Evolutionary conservation across 768 basidiomycete genomes (phyloP).

Genomic region (Chlorophyllum brunneum): DNA sequence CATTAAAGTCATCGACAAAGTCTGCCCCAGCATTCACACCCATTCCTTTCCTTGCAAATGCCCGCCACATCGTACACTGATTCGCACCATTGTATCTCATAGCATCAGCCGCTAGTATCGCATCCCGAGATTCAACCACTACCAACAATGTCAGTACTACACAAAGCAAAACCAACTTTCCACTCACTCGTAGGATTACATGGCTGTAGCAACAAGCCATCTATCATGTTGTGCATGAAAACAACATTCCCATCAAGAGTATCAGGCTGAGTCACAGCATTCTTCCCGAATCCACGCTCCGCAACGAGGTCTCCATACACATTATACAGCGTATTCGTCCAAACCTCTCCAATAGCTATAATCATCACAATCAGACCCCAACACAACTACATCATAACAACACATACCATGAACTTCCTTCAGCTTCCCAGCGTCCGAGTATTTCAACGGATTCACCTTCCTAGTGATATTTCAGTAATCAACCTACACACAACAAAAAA

Average conservation of each 20-base stretch:
- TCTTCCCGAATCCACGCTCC: slow-evolving; percentile 31
- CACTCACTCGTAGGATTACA: slow-evolving; percentile 47
- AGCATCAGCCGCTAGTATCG: slow-evolving; percentile 2
- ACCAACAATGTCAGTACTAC: background rate
- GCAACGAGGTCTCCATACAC: slow-evolving; percentile 38
- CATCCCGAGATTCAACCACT: slow-evolving; percentile 10
- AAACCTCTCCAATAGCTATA: slow-evolving; percentile 57
- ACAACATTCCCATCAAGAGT: slow-evolving; percentile 45
- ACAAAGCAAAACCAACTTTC: background rate
- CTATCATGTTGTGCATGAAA: slow-evolving; percentile 48
- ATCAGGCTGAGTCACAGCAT: slow-evolving; percentile 36
- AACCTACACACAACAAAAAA: background rate
- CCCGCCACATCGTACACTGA: slow-evolving; percentile 27
- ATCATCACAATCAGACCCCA: background rate
- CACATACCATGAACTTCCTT: slow-evolving; percentile 42
- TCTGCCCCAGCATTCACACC: slow-evolving; percentile 29
- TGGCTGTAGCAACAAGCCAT: slow-evolving; percentile 44
- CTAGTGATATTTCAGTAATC: slow-evolving; percentile 15
- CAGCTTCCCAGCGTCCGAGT: slow-evolving; percentile 34
- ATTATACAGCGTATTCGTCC: slow-evolving; percentile 43
- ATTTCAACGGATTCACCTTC: slow-evolving; percentile 39
- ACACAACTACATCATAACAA: background rate
- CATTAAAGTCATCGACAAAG: slow-evolving; percentile 20
- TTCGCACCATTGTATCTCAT: slow-evolving; percentile 2
- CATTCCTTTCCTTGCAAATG: slow-evolving; percentile 46